Conservation (phyloP, 139 green algal species). For the Yamagishiella unicocca region DNA sequence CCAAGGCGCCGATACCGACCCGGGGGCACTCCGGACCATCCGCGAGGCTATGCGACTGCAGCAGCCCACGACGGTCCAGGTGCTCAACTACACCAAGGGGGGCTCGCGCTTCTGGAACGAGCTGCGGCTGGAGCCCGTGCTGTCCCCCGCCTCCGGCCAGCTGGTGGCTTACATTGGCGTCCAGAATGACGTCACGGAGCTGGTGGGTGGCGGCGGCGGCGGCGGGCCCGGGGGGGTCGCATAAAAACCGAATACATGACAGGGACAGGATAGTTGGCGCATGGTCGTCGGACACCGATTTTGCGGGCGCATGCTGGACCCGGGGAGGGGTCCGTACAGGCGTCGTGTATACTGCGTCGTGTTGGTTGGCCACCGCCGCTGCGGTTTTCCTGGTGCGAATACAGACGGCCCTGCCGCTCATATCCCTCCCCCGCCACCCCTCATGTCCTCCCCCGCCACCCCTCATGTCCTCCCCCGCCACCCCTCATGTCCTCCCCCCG, state of each 20-base stretch:
- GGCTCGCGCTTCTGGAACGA: conserved; percentile 92
- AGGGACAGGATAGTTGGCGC: too few relatives aligned
- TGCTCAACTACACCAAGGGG: conserved; percentile 94
- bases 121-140: conserved; percentile 82
- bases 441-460: background rate
- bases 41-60: conserved; percentile 72
- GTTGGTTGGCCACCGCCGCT: too few relatives aligned
- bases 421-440: background rate
- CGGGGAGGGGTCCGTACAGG: too few relatives aligned
- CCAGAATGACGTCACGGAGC: conserved; percentile 88
- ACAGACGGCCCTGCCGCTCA: too few relatives aligned
- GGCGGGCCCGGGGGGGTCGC: too few relatives aligned
- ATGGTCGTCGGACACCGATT: too few relatives aligned
- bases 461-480: background rate
- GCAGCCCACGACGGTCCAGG: conserved; percentile 29
- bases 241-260: too few relatives aligned
- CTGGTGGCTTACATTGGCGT: conserved; percentile 88
- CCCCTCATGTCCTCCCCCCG: background rate
- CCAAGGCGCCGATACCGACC: conserved; percentile 88
- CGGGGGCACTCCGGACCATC: conserved; percentile 79
- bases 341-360: too few relatives aligned
- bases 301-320: too few relatives aligned
- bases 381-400: too few relatives aligned
- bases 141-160: conserved; percentile 46
- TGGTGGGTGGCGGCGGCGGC: conserved; percentile 52